Evolutionary conservation across 1,139 yeast species (phyloP).

Genomic region (Taphrina pruni): DNA sequence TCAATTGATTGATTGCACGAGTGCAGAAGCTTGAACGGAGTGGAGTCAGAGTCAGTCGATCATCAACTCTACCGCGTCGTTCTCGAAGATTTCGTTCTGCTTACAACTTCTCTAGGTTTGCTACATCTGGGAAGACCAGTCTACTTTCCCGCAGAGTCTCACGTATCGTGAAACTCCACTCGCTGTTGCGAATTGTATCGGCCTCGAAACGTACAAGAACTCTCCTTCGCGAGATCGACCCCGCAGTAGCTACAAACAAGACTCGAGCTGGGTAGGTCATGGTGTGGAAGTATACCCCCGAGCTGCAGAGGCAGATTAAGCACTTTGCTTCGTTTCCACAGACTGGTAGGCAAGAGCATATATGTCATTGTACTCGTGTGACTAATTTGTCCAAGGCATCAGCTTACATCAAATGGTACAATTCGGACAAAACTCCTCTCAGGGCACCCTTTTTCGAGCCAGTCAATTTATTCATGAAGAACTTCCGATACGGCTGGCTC

Average conservation of each 20-base stretch:
- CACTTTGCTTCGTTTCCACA: conserved; percentile 77
- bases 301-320: conserved; percentile 50
- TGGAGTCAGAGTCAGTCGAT: conserved; percentile 5
- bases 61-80: background rate
- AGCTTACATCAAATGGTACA: conserved; percentile 28
- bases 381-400: conserved; percentile 9
- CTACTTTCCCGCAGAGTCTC: too few relatives aligned
- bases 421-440: conserved; percentile 36
- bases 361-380: background rate
- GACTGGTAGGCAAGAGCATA: conserved; percentile 56
- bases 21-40: background rate
- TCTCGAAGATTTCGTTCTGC: too few relatives aligned
- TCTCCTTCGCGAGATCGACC: background rate
- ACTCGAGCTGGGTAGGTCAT: background rate
- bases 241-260: background rate
- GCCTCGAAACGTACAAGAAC: too few relatives aligned
- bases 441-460: conserved; percentile 38
- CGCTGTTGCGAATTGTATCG: too few relatives aligned
- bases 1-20: conserved; percentile 2
- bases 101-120: too few relatives aligned
- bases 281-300: conserved; percentile 39
- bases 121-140: too few relatives aligned
- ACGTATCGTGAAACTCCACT: too few relatives aligned
- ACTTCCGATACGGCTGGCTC: conserved; percentile 83
- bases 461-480: conserved; percentile 72